A percentile compares a stretch with the other conserved stretches of the same genome.
These are phyloP conservation scores for Aurinia saxatilis DNA, from an alignment of 345 rosid genomes.

Conservation along the genomic window DNA sequence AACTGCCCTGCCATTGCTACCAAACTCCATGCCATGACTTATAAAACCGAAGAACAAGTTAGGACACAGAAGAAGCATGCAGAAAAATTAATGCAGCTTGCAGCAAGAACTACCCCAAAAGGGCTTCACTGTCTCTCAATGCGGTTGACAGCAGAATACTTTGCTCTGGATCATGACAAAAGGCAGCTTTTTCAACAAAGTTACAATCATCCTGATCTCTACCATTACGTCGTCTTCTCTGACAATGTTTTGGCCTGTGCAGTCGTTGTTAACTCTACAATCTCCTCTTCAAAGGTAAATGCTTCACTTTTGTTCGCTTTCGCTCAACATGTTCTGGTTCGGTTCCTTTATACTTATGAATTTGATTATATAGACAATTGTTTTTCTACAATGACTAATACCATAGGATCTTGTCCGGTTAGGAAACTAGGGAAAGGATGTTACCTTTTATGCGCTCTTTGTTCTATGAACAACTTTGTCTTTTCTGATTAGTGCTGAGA, in stretches of 20 bases:
- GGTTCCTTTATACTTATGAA: not conserved
- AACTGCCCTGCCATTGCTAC: constrained; percentile 59
- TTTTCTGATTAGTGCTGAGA: not conserved
- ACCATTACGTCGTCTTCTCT: constrained; percentile 82
- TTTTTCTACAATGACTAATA: not conserved
- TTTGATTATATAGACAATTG: not conserved
- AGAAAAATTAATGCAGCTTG: constrained; percentile 68
- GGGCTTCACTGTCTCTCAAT: constrained; percentile 92
- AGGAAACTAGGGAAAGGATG: constrained; percentile 1
- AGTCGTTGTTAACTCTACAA: constrained; percentile 79
- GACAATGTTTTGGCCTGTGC: constrained; percentile 88
- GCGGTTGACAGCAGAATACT: constrained; percentile 76
- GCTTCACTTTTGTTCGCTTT: not conserved
- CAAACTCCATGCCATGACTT: constrained; percentile 68
- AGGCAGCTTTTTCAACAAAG: constrained; percentile 47
- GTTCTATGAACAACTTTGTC: not conserved
- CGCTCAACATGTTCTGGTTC: not conserved
- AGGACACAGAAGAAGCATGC: constrained; percentile 56
- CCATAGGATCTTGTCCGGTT: not conserved
- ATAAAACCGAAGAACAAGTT: constrained; percentile 69
- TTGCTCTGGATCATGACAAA: constrained; percentile 48
- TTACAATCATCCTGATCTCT: constrained; percentile 44
- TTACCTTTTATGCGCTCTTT: not conserved
- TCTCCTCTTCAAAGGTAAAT: constrained; percentile 61
- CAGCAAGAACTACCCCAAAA: constrained; percentile 84